Conservation (phyloP, 371 early-diverging fungal species). For the Gilbertella persicaria region DNA sequence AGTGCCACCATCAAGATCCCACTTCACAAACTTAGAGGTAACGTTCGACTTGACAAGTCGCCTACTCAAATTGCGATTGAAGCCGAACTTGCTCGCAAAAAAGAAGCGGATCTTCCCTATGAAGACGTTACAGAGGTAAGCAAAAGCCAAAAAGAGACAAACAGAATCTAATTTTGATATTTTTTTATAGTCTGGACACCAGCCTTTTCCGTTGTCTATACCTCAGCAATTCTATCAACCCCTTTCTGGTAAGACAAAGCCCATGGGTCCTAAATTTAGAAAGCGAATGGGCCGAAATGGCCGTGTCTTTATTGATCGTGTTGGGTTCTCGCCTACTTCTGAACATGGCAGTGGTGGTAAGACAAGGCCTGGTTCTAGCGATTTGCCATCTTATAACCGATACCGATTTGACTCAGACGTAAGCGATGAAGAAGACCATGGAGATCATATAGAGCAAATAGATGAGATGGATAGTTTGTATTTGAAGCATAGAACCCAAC, state of each 20-base stretch:
- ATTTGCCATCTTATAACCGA: slow-evolving; percentile 12
- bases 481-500: slow-evolving; percentile 51
- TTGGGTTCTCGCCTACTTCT: slow-evolving; percentile 10
- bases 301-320: slow-evolving; percentile 59
- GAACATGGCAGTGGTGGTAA: slow-evolving; percentile 19
- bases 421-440: slow-evolving; percentile 52
- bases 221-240: slow-evolving; percentile 41
- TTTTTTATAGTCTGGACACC: slow-evolving; percentile 47
- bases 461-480: slow-evolving; percentile 39
- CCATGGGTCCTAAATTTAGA: slow-evolving; percentile 32
- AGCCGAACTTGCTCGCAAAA: slow-evolving; percentile 43
- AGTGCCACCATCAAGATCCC: slow-evolving; percentile 38
- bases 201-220: slow-evolving; percentile 46
- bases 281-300: slow-evolving; percentile 64
- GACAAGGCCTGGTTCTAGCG: slow-evolving; percentile 19
- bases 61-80: slow-evolving; percentile 36
- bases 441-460: slow-evolving; percentile 16
- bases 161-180: neutral
- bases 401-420: slow-evolving; percentile 55
- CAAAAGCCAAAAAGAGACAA: neutral
- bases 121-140: slow-evolving; percentile 56
- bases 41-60: slow-evolving; percentile 16
- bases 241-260: slow-evolving; percentile 23
- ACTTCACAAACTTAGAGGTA: slow-evolving; percentile 24
- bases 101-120: slow-evolving; percentile 46